Evolutionary conservation across 2,329 filamentous ascomycete species (phyloP).

Genomic region (Bretziella fagacearum): DNA sequence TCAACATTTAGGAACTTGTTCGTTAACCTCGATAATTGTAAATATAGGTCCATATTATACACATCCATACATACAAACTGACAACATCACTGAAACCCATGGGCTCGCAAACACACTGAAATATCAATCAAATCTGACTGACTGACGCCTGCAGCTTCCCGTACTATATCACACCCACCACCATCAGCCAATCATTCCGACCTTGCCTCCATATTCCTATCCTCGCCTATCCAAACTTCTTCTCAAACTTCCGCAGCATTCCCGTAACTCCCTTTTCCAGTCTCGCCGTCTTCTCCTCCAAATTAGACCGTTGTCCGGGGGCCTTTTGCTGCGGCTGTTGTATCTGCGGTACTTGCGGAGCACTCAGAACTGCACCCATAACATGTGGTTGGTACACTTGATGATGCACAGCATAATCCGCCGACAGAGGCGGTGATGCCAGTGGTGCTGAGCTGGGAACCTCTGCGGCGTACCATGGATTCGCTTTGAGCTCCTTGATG

Average conservation of each 20-base stretch:
- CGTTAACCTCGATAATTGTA: too few relatives aligned
- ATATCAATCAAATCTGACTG: background rate
- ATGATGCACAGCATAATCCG: constrained; percentile 45
- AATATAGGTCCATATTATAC: too few relatives aligned
- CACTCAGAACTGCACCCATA: background rate
- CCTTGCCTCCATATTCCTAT: background rate
- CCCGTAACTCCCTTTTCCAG: constrained; percentile 54
- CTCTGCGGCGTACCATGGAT: constrained; percentile 14
- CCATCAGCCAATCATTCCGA: background rate
- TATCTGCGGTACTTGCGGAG: background rate
- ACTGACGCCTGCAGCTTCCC: too few relatives aligned
- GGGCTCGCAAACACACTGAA: too few relatives aligned
- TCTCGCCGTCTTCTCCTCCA: constrained; percentile 49
- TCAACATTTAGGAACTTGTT: too few relatives aligned
- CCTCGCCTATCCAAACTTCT: constrained; percentile 41
- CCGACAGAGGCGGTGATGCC: constrained; percentile 17
- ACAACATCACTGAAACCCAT: too few relatives aligned
- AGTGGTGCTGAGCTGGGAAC: constrained; percentile 16
- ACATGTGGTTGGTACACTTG: constrained; percentile 25
- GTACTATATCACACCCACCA: background rate
- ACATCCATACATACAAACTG: too few relatives aligned
- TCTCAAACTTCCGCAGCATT: constrained; percentile 64
- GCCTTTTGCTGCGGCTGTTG: constrained; percentile 5
- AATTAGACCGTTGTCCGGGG: constrained; percentile 21
- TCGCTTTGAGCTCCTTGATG: constrained; percentile 3